Base-by-base conservation (phyloP, 176 grass and related monocot species). In the Cymbopogon citratus region DNA sequence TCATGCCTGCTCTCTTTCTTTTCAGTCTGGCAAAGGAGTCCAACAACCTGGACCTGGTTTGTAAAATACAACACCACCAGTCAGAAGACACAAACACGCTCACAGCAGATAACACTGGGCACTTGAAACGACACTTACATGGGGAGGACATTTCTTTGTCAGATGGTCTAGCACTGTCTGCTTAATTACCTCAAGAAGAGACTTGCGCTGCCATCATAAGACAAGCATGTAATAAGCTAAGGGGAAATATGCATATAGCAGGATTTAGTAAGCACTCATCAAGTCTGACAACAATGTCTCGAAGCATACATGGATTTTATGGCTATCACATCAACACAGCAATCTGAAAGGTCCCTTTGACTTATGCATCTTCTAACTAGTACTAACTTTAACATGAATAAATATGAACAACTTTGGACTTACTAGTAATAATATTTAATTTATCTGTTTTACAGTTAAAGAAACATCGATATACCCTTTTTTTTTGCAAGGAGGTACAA, bases 21-120 rank as follows among this genome's bases (percentile, higher is more conserved):
- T 78, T 94, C 87, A 67, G 90, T 98, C 82, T 85, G 95, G 76
- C 95, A 98, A 87, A 98, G 95, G 63, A 98, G 95, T 63, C 95
- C 95, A 74, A 98, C 90, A 85, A 98, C 92, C 80, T 98, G 95
- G 74, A 98, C 95, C 95, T 98, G 82, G 52, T 75, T 66, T 44
- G 54, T 72, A 63, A 33, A 74, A 85, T 64, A 70, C 40, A 54
- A 46, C 31, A 35, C 10, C 25, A 72, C 14, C 33, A 7, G 10
- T 81, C 63, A 72, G 5, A 28, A 9, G 54, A 48, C 11, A 43
- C 29, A 62, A 29, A 15, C 19, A 35, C 10, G 5, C 10, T 21
- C 23, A 59, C 24, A 9, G n/a, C 69, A 26, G n/a, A 13, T 74
- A 56, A 33, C 18, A 54, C 41, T 28, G 34, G 21, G 6, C 29